phyloP scores from a whole-genome alignment of 2,329 filamentous ascomycete species.

The Didymella keratinophila region DNA sequence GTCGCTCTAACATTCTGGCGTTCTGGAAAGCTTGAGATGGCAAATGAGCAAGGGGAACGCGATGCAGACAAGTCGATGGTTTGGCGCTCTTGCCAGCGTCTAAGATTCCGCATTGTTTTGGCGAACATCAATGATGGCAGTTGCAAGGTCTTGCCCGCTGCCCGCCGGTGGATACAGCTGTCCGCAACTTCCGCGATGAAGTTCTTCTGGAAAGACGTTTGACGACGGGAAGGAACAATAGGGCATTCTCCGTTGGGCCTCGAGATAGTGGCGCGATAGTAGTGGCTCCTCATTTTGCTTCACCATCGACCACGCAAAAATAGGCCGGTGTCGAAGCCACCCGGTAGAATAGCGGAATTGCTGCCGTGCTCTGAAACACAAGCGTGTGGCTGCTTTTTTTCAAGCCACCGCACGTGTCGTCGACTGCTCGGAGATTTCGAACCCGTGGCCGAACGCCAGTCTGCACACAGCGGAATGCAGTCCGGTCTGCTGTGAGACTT shows the following conservation, averaged over 20 bases:
- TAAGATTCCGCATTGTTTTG: conserved; percentile 14
- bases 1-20: conserved; percentile 21
- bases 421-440: conserved; percentile 25
- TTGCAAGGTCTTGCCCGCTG: conserved; percentile 1
- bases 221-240: conserved; percentile 6
- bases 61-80: conserved; percentile 9
- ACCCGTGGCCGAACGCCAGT: conserved; percentile 6
- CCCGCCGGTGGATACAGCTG: neutral
- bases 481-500: conserved; percentile 14
- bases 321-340: conserved; percentile 7
- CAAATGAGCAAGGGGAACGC: conserved; percentile 17
- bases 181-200: neutral
- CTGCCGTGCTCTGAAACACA: conserved; percentile 20
- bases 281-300: conserved; percentile 1
- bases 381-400: conserved; percentile 14
- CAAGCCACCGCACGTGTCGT: conserved; percentile 27
- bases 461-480: conserved; percentile 20
- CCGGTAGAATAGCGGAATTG: conserved; percentile 16
- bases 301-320: conserved; percentile 10
- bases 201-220: conserved; percentile 12
- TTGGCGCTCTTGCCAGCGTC: conserved; percentile 5
- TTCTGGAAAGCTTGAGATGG: conserved; percentile 21
- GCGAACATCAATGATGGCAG: neutral
- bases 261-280: conserved; percentile 14
- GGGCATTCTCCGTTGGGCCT: conserved; percentile 2